Percentiles rank a stretch among this genome's conserved stretches.
Evolutionary conservation across 139 green algal genomes (phyloP).

Genomic region (Ulvella scutata): DNA sequence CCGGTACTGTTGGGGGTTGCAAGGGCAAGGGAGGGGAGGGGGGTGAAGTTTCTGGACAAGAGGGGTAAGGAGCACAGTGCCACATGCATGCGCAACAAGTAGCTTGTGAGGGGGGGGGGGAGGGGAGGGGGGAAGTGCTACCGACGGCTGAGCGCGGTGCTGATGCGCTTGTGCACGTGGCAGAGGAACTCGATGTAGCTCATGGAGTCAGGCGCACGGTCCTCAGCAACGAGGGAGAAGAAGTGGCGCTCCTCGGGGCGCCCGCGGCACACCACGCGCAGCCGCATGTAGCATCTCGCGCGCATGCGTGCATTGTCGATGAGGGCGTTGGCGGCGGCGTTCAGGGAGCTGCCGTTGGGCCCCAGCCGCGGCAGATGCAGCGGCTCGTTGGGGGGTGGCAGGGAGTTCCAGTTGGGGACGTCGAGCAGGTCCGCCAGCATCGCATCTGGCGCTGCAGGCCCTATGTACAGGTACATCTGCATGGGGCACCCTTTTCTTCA

Average conservation of each 20-base stretch:
- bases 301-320: conserved; percentile 31
- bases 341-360: background rate
- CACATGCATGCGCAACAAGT: too few relatives aligned
- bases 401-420: conserved; percentile 9
- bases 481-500: too few relatives aligned
- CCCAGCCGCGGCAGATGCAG: background rate
- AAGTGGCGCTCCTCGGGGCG: conserved; percentile 42
- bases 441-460: background rate
- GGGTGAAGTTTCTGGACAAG: too few relatives aligned
- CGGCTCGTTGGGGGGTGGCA: conserved; percentile 25
- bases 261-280: conserved; percentile 37
- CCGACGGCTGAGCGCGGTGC: too few relatives aligned
- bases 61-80: too few relatives aligned
- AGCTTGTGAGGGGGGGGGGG: too few relatives aligned
- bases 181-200: conserved; percentile 82
- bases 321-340: conserved; percentile 4
- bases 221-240: conserved; percentile 57
- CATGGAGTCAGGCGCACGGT: conserved; percentile 39
- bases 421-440: conserved; percentile 43
- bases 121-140: too few relatives aligned
- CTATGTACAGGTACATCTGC: conserved; percentile 5
- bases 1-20: too few relatives aligned
- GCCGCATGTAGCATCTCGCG: conserved; percentile 40
- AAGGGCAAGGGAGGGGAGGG: too few relatives aligned
- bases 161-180: conserved; percentile 42